Evolutionary conservation across 2,329 filamentous ascomycete species (phyloP).

Genomic region (Aspergillus fructus): DNA sequence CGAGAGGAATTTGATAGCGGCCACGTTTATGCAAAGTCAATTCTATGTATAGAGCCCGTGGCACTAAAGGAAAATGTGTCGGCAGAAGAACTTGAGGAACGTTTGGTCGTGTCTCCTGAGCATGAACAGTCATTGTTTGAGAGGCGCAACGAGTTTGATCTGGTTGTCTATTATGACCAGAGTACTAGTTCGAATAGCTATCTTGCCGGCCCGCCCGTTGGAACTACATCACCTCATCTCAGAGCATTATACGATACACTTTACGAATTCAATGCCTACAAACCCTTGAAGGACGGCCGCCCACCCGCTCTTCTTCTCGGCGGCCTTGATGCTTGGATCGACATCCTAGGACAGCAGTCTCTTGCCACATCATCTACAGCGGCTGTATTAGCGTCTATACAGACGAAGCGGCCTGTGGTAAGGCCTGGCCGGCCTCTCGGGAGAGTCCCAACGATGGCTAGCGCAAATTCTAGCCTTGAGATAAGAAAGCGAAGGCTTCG

Average conservation of each 20-base stretch:
- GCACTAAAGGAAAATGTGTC: constrained; percentile 67
- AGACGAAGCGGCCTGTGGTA: constrained; percentile 33
- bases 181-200: constrained; percentile 60
- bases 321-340: constrained; percentile 81
- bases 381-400: constrained; percentile 47
- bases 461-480: constrained; percentile 52
- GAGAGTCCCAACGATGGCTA: constrained; percentile 52
- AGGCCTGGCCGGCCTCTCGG: constrained; percentile 51
- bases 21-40: constrained; percentile 79
- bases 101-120: constrained; percentile 48
- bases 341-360: constrained; percentile 72
- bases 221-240: constrained; percentile 56
- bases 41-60: constrained; percentile 88
- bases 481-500: constrained; percentile 57
- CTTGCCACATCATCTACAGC: constrained; percentile 59
- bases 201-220: constrained; percentile 47
- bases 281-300: constrained; percentile 63
- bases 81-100: constrained; percentile 59
- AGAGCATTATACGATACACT: constrained; percentile 75
- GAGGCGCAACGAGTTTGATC: constrained; percentile 71
- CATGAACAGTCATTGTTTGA: constrained; percentile 72
- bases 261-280: constrained; percentile 77
- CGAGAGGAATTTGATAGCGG: constrained; percentile 82
- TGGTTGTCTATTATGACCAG: constrained; percentile 90
- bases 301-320: constrained; percentile 77